Evolutionary conservation across 2,329 filamentous ascomycete species (phyloP).

Genomic region (Incumbomyces lentus): DNA sequence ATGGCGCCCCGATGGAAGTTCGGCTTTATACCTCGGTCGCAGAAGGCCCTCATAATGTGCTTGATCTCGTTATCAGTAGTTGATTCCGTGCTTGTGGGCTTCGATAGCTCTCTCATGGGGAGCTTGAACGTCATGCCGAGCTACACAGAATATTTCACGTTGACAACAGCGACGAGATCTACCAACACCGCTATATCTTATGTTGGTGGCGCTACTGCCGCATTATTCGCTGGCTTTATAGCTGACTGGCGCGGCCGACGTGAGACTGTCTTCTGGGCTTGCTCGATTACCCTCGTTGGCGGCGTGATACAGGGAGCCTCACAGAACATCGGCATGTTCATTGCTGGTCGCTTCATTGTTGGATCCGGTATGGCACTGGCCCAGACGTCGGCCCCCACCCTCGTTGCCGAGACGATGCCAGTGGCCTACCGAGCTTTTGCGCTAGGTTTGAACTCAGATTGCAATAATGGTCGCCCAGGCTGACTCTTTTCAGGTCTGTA

Average conservation of each 20-base stretch:
- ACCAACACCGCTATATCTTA: constrained; percentile 24
- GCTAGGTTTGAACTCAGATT: constrained; percentile 1
- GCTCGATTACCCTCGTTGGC: constrained; percentile 47
- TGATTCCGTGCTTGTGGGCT: constrained; percentile 24
- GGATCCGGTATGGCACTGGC: constrained; percentile 48
- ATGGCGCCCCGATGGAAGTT: no score
- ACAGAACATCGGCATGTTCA: constrained; percentile 46
- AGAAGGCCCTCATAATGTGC: not conserved
- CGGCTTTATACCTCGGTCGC: no score
- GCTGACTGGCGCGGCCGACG: constrained; percentile 22
- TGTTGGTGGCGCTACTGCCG: constrained; percentile 20
- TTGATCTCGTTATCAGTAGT: constrained; percentile 22
- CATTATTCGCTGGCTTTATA: constrained; percentile 17
- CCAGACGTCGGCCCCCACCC: constrained; percentile 36
- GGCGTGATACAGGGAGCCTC: constrained; percentile 50
- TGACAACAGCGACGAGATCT: constrained; percentile 26
- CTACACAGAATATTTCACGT: constrained; percentile 26
- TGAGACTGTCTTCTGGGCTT: constrained; percentile 15
- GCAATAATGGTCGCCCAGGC: no score
- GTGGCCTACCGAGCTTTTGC: constrained; percentile 9
- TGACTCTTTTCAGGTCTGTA: constrained; percentile 6
- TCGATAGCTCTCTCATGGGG: constrained; percentile 27
- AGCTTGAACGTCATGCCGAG: constrained; percentile 27
- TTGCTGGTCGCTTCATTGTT: constrained; percentile 48
- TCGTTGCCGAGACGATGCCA: constrained; percentile 12